Evolutionary conservation across 306 rosid species (phyloP).

Genomic region (Acmispon strigosus): DNA sequence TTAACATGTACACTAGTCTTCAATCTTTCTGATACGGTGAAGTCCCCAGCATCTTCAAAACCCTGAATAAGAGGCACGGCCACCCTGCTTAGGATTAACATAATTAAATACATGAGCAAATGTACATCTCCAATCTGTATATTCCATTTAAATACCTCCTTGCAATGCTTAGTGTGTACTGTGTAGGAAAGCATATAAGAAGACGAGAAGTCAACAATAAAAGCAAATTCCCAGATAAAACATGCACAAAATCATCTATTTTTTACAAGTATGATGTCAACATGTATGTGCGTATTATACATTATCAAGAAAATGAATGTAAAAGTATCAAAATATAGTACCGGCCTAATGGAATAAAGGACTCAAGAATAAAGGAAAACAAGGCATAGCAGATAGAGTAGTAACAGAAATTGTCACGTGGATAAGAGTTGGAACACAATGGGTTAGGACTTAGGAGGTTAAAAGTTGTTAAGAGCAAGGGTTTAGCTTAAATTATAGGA

Average conservation of each 20-base stretch:
- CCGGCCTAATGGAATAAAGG: not conserved
- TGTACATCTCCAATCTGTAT: conserved; percentile 11
- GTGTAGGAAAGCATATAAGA: not conserved
- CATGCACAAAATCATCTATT: not conserved
- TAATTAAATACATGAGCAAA: conserved; percentile 41
- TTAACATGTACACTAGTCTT: conserved; percentile 91
- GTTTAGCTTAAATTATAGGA: not conserved
- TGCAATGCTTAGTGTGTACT: not conserved
- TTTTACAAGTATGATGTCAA: not conserved
- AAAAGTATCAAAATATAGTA: conserved; percentile 1
- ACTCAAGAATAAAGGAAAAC: not conserved
- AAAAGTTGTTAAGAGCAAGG: not conserved
- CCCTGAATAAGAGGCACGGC: conserved; percentile 99
- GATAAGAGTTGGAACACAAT: not conserved
- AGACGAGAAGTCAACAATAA: not conserved
- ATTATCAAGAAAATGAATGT: not conserved
- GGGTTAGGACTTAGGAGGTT: not conserved
- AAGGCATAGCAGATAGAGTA: not conserved
- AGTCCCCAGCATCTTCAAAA: conserved; percentile 99
- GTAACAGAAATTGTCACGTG: not conserved
- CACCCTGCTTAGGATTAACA: conserved; percentile 71
- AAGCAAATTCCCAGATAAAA: not conserved
- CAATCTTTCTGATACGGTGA: conserved; percentile 77
- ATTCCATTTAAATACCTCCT: conserved; percentile 9
- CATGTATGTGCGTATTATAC: not conserved